These are phyloP conservation scores for Skeletonema marinoi DNA, from an alignment of 108 stramenopile genomes.

Conservation along the genomic window DNA sequence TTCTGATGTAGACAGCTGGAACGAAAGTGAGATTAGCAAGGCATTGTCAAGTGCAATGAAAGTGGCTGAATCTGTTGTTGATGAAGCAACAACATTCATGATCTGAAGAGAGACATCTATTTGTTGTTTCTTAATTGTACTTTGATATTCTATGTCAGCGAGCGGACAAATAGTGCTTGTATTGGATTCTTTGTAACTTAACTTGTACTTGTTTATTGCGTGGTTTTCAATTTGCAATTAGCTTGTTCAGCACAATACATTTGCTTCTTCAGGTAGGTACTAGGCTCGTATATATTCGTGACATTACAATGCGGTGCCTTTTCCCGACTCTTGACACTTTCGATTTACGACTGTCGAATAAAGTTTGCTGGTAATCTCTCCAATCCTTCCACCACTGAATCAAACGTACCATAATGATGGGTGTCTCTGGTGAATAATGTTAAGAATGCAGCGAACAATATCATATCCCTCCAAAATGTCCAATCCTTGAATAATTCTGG, in stretches of 20 bases:
- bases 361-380: conserved; percentile 37
- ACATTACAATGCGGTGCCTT: background rate
- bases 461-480: conserved; percentile 49
- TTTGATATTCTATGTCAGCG: background rate
- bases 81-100: background rate
- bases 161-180: conserved; percentile 3
- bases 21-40: background rate
- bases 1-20: background rate
- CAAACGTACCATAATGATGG: conserved; percentile 48
- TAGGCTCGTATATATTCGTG: background rate
- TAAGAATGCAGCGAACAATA: conserved; percentile 30
- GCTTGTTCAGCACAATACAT: background rate
- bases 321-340: background rate
- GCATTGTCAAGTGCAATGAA: background rate
- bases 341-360: conserved; percentile 4
- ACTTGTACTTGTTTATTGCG: background rate
- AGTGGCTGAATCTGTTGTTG: background rate
- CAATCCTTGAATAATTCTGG: conserved; percentile 48
- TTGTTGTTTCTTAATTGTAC: background rate
- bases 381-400: conserved; percentile 38
- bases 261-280: background rate
- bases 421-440: conserved; percentile 40
- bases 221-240: background rate
- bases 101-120: background rate
- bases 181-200: background rate